Conservation (phyloP, 352 stramenopile species). For the Globisporangium heterothallicum region DNA sequence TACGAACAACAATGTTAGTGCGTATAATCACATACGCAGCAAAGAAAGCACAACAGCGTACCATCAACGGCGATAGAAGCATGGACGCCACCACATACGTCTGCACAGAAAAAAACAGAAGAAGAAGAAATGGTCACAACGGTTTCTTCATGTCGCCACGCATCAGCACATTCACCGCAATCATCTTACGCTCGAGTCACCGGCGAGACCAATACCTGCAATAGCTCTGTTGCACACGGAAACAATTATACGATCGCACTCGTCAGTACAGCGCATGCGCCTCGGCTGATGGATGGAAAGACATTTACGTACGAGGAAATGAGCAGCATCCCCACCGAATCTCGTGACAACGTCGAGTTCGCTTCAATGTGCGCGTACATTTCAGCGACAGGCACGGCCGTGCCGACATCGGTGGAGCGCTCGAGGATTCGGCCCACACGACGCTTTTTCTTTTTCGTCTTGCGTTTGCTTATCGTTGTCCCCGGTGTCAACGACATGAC, state of each 20-base stretch:
- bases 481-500: slow-evolving; percentile 85
- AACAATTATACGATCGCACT: background rate
- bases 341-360: slow-evolving; percentile 71
- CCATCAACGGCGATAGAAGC: slow-evolving; percentile 84
- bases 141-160: background rate
- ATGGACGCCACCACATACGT: slow-evolving; percentile 85
- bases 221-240: slow-evolving; percentile 40
- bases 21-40: background rate
- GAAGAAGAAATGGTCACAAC: background rate
- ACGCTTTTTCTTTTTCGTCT: slow-evolving; percentile 47
- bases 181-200: slow-evolving; percentile 49
- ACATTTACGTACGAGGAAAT: slow-evolving; percentile 68
- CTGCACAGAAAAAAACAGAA: slow-evolving; percentile 19
- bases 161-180: background rate
- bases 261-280: background rate
- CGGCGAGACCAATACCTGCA: slow-evolving; percentile 72
- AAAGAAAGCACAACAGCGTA: slow-evolving; percentile 13
- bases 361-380: slow-evolving; percentile 85
- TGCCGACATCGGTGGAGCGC: slow-evolving; percentile 75
- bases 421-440: slow-evolving; percentile 65
- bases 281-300: background rate
- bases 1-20: background rate
- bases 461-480: slow-evolving; percentile 65
- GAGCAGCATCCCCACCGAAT: slow-evolving; percentile 81
- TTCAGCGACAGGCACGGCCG: slow-evolving; percentile 77